Conservation (phyloP, 169 alveolate genomes). For the Cryptosporidium parvum region DNA sequence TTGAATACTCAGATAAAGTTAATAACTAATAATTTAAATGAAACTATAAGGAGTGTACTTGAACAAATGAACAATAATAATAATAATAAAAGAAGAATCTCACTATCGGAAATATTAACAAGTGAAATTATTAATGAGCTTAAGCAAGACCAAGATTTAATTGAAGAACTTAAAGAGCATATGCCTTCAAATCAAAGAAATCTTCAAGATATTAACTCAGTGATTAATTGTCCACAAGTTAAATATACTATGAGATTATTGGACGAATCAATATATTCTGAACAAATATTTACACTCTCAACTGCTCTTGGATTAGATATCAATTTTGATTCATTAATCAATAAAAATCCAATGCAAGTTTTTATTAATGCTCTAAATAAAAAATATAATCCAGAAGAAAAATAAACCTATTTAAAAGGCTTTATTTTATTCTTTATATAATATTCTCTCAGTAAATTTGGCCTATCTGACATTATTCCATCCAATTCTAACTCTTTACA, state of each 20-base stretch:
- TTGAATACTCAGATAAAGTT: slow-evolving; percentile 18
- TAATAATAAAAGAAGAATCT: slow-evolving; percentile 1
- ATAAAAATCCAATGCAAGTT: slow-evolving; percentile 51
- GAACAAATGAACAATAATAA: slow-evolving; percentile 2
- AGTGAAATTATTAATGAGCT: slow-evolving; percentile 9
- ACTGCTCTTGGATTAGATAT: slow-evolving; percentile 52
- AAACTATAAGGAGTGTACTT: neutral
- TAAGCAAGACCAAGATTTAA: slow-evolving; percentile 6
- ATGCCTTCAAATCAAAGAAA: slow-evolving; percentile 53
- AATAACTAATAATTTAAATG: slow-evolving; percentile 1
- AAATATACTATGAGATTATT: slow-evolving; percentile 56
- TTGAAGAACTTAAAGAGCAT: slow-evolving; percentile 34
- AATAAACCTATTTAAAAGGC: slow-evolving; percentile 36
- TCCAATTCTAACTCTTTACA: slow-evolving; percentile 54
- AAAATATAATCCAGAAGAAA: slow-evolving; percentile 31
- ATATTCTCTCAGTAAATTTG: slow-evolving; percentile 58
- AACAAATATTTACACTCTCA: slow-evolving; percentile 33
- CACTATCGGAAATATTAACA: slow-evolving; percentile 13
- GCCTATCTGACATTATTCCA: slow-evolving; percentile 71
- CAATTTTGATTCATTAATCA: neutral
- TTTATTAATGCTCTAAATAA: slow-evolving; percentile 52
- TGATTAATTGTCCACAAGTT: slow-evolving; percentile 66
- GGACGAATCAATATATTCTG: slow-evolving; percentile 68
- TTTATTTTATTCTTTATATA: slow-evolving; percentile 21
- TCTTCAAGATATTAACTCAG: slow-evolving; percentile 16